Conservation (phyloP, 257 asterid genomes). For the Leonotis leonurus region DNA sequence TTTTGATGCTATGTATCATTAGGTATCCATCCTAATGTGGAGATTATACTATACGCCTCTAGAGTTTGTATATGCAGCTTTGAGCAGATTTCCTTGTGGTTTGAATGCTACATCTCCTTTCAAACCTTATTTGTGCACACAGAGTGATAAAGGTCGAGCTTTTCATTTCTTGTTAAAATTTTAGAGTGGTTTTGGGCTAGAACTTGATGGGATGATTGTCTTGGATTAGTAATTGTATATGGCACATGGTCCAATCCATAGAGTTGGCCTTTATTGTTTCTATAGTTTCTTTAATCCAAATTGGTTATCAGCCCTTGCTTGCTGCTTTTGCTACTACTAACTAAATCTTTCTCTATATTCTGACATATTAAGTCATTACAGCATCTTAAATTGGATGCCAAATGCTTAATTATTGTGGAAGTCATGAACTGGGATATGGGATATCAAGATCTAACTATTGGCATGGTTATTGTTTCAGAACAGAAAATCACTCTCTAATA, state of each 20-base stretch:
- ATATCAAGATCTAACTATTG: not conserved
- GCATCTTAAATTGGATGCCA: not conserved
- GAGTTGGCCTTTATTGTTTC: too few species aligned
- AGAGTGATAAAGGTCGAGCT: not conserved
- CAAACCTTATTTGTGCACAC: not conserved
- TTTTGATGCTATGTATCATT: not conserved
- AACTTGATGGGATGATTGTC: too few species aligned
- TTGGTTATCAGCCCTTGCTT: not conserved
- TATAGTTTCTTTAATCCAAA: not conserved
- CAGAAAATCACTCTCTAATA: too few species aligned
- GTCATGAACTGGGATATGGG: not conserved
- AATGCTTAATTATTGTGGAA: not conserved
- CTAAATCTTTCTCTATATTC: not conserved
- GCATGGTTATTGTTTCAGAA: not conserved
- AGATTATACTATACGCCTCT: not conserved
- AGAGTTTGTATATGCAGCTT: too few species aligned
- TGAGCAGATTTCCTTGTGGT: not conserved
- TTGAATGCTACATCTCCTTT: not conserved
- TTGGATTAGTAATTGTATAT: too few species aligned
- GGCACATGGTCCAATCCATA: too few species aligned
- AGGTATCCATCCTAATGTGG: too few species aligned
- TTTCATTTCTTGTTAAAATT: too few species aligned
- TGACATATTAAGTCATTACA: not conserved
- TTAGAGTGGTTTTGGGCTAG: too few species aligned
- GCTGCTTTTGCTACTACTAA: not conserved